These are phyloP conservation scores for Heritiera fomes DNA, from an alignment of 345 rosid species.

Conservation along the genomic window DNA sequence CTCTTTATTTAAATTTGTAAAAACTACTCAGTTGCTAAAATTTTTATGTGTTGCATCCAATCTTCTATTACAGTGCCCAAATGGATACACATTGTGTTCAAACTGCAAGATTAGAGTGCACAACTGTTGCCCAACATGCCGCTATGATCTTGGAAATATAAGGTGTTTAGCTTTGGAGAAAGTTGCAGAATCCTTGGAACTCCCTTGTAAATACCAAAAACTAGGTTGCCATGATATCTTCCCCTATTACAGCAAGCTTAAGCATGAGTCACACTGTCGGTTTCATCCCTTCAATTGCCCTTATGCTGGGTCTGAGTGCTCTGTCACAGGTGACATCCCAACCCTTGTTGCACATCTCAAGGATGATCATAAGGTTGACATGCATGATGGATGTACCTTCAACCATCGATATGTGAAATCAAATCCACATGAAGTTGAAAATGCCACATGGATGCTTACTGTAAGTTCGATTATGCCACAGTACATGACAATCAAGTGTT, in stretches of 20 bases:
- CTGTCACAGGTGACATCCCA: conserved; percentile 58
- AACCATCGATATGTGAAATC: conserved; percentile 80
- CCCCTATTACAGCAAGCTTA: conserved; percentile 61
- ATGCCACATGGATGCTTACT: conserved; percentile 81
- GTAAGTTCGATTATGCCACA: conserved; percentile 38
- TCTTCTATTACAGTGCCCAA: conserved; percentile 54
- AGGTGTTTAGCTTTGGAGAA: conserved; percentile 70
- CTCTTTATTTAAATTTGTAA: neutral
- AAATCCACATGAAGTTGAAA: conserved; percentile 81
- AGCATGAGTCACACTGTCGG: conserved; percentile 58
- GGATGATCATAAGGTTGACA: conserved; percentile 82
- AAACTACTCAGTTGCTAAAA: neutral
- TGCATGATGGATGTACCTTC: conserved; percentile 80
- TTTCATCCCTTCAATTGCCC: conserved; percentile 75
- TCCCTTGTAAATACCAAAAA: conserved; percentile 58
- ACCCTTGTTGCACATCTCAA: conserved; percentile 66
- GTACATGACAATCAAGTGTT: neutral
- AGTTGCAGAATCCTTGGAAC: conserved; percentile 60
- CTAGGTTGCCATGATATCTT: conserved; percentile 60
- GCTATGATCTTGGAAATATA: conserved; percentile 63
- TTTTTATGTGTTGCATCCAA: neutral
- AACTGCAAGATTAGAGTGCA: conserved; percentile 63
- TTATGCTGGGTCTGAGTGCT: conserved; percentile 75
- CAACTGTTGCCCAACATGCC: conserved; percentile 58
- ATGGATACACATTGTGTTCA: conserved; percentile 60